Evolutionary conservation across 345 rosid genomes (phyloP).

Genomic region (Eucalyptus pauciflora): DNA sequence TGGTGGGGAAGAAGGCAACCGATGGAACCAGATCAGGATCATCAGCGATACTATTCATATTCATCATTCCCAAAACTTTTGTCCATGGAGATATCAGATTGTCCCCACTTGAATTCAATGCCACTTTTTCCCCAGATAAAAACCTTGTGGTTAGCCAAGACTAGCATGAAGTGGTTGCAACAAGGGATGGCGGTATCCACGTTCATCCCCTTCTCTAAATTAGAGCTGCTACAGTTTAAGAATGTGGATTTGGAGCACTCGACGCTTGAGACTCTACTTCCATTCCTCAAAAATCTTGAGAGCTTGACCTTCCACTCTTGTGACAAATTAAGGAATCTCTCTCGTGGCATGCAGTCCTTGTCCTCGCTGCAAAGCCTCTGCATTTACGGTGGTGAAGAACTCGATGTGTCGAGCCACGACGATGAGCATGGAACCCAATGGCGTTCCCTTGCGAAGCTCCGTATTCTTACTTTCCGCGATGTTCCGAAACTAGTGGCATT

Average conservation of each 20-base stretch:
- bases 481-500: background rate
- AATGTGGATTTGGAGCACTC: fast-evolving
- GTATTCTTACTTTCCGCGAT: fast-evolving
- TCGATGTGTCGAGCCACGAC: fast-evolving
- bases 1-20: background rate
- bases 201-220: background rate
- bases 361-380: fast-evolving
- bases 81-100: fast-evolving
- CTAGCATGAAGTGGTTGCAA: background rate
- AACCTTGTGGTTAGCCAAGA: fast-evolving
- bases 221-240: fast-evolving
- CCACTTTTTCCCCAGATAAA: fast-evolving
- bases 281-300: background rate
- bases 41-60: background rate
- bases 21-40: background rate
- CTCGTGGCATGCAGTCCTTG: background rate
- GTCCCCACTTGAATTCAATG: background rate
- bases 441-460: fast-evolving
- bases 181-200: background rate
- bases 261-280: background rate
- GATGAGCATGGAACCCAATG: background rate
- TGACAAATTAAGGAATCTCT: background rate
- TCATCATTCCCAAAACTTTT: background rate
- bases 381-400: fast-evolving
- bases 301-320: fast-evolving